Base-by-base conservation (phyloP, 1,284 basidiomycete species). In the Tremellales sp. region DNA sequence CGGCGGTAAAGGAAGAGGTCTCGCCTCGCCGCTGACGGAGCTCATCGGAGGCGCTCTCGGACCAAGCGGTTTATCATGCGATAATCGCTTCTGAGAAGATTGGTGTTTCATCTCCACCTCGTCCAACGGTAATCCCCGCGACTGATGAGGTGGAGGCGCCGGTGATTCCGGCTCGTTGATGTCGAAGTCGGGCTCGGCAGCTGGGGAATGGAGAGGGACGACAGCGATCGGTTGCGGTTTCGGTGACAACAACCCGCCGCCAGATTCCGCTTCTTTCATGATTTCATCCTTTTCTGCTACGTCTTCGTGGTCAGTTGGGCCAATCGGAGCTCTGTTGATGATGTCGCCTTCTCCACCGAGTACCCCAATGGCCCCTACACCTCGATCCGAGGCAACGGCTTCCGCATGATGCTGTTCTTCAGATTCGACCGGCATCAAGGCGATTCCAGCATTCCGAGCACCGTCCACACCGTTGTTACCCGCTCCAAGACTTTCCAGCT, bases 381-480 rank as follows among this genome's bases (percentile, higher is more conserved):
- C 59, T 40, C 55, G 45, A 14, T 38, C 43, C 3, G 42, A 47
- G 12, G 40, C 41, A 16, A 51, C 57, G 1, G 55, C 57, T 9
- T 38, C 18, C 12, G 28, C 35, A n/a, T 28, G 41, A 7, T 27
- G 33, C n/a, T 18, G 14, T 4, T 25, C 35, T 8, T 16, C 26
- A 7, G 14, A 32, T 1, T 28, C 32, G 13, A 48, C 43, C 22
- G 60, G 55, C 1, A 50, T 48, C n/a, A 70, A 39, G 5, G 71
- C 65, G 18, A 73, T 71, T 2, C 71, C 71, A 19, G 67, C 68
- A 1, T 58, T 60, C 21, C 46, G 43, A 1, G 70, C 71, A 6
- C 71, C 71, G 25, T 62, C 57, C 0, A 60, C 55, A 12, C 69
- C 71, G 5, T 47, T 48, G 0, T 40, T 35, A 3, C 67, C 63